A percentile compares a stretch with the other conserved stretches of the same genome.
phyloP scores from a whole-genome alignment of 805 yeast genomes.

The Cyberlindnera veronae region DNA sequence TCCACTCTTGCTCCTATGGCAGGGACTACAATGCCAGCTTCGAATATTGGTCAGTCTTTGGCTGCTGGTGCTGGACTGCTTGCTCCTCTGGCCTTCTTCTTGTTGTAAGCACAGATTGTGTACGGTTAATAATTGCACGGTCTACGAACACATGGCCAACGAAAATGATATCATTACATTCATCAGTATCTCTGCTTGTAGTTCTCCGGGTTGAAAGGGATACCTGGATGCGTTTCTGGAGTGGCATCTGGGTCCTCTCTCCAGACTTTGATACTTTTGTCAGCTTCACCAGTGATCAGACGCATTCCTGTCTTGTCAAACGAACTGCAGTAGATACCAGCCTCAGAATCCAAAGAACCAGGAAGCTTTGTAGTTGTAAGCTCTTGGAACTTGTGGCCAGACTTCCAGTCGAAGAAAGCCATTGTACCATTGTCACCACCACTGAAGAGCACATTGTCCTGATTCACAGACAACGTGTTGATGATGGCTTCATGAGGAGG shows the following conservation, averaged over 20 bases:
- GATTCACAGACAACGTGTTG: conserved; percentile 64
- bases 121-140: background rate
- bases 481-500: conserved; percentile 50
- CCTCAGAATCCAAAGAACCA: conserved; percentile 66
- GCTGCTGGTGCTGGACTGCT: conserved; percentile 3
- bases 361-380: conserved; percentile 54
- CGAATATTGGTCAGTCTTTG: conserved; percentile 2
- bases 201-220: conserved; percentile 20
- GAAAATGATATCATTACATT: background rate
- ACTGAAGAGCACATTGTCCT: conserved; percentile 61
- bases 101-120: background rate
- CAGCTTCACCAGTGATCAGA: conserved; percentile 85
- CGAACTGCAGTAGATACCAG: conserved; percentile 63
- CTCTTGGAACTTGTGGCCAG: conserved; percentile 62
- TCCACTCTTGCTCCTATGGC: conserved; percentile 12
- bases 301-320: conserved; percentile 82
- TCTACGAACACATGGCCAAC: background rate
- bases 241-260: conserved; percentile 39
- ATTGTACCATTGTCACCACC: conserved; percentile 84
- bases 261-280: conserved; percentile 82
- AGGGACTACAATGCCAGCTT: conserved; percentile 8
- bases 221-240: conserved; percentile 25
- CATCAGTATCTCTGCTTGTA: conserved; percentile 21
- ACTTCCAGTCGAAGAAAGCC: conserved; percentile 72
- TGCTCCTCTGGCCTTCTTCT: conserved; percentile 3